These are phyloP conservation scores for Kurtzmaniella quercitrusa DNA, from an alignment of 1,139 yeast genomes.

Conservation along the genomic window DNA sequence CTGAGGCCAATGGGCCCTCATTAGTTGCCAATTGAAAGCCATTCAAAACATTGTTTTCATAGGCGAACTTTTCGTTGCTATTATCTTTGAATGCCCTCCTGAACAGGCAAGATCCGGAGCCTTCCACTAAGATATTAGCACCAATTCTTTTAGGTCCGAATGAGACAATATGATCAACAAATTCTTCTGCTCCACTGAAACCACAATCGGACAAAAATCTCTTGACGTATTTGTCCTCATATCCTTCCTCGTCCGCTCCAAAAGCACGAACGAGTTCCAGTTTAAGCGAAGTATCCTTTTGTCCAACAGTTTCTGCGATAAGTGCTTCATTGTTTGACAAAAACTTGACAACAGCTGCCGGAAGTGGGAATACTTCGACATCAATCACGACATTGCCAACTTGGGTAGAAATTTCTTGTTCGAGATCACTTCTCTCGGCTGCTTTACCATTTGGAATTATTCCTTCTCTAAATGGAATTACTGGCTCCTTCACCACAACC, in stretches of 20 bases:
- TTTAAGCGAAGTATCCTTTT: constrained; percentile 22
- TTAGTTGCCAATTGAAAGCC: constrained; percentile 83
- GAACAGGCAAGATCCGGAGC: constrained; percentile 28
- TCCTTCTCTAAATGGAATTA: constrained; percentile 92
- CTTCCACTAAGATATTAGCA: constrained; percentile 69
- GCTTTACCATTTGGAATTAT: constrained; percentile 34
- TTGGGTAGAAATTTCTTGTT: constrained; percentile 14
- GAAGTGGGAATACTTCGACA: constrained; percentile 56
- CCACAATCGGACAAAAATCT: constrained; percentile 13
- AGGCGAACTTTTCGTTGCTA: constrained; percentile 32
- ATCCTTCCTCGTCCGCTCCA: constrained; percentile 17
- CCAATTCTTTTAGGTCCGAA: constrained; percentile 82
- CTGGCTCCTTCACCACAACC: constrained; percentile 84
- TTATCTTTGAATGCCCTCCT: constrained; percentile 20
- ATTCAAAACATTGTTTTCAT: constrained; percentile 65
- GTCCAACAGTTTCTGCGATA: constrained; percentile 20
- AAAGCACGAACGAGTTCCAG: constrained; percentile 17
- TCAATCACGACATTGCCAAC: constrained; percentile 48
- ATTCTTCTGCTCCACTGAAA: constrained; percentile 17
- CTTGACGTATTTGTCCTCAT: constrained; percentile 13
- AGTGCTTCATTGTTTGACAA: constrained; percentile 44
- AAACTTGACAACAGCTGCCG: constrained; percentile 46
- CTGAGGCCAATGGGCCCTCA: constrained; percentile 87
- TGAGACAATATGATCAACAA: constrained; percentile 48
- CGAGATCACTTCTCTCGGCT: constrained; percentile 21